Evolutionary conservation across 2,329 filamentous ascomycete species (phyloP), one percentile per base, ranked within the genome.

Genomic region (Sporothrix sp.): DNA sequence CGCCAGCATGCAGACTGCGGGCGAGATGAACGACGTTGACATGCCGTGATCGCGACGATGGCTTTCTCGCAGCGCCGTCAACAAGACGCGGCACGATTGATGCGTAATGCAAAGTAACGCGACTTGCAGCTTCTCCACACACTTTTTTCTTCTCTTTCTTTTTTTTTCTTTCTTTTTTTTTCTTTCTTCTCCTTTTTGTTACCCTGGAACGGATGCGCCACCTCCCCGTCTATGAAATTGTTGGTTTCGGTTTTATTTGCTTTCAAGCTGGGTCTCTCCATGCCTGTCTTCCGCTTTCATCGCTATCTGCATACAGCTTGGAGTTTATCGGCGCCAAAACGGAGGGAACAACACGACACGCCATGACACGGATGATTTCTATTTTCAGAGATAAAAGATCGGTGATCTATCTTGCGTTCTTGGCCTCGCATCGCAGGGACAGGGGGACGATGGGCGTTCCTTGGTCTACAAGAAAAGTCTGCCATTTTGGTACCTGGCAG

Each of bases 1-100:
- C 48, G 63, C 71, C 51, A 65, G 66, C 57, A 68, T 71, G 57
- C 69, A 70, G 55, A 62, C 66, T 39, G 63, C 66, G 45, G 64
- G 62, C 47, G 68, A 75, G 48, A 55, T 69, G 50, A 66, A 68
- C 35, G 57, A 58, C 9, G 44, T 45, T 27, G 56, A 58, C 39
- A 47, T 53, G 21, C 53, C 53, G 32, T 58, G 30, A 55, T 11
- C 16, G 7, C 13, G 16, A 23, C 7, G 9, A 8, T 20, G 33
- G 18, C 42, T 18, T 32, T 33, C 28, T 44, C 33, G 28, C 33
- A 33, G 27, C 7, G 33, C 33, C 18, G 1, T 2, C 30, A 16
- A 6, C 11, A 16, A 25, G 2, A 45, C 30, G 43, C n/a, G n/a
- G 16, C 8, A 33, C 3, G 27, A 20, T 32, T 23, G 13, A 33